Conservation (phyloP, 148 eudicot genomes). For the Vaccinium corymbosum region DNA sequence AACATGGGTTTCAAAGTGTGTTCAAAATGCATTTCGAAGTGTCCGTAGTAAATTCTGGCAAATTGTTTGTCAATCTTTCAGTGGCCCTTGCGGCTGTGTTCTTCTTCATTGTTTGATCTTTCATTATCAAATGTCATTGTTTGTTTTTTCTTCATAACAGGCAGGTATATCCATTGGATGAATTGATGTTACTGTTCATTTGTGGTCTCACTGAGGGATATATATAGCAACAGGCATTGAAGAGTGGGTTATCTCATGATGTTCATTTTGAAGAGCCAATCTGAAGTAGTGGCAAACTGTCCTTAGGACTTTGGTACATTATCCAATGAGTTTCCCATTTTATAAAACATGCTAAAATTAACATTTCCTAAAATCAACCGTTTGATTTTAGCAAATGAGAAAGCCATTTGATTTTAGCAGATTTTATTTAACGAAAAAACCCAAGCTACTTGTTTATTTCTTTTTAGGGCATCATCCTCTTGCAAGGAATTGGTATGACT, state of each 20-base stretch:
- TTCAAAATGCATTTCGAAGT: neutral
- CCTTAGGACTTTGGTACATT: neutral
- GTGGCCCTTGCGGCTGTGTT: neutral
- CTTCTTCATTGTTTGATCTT: neutral
- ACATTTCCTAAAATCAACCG: too few species aligned
- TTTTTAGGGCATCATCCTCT: neutral
- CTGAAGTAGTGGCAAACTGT: neutral
- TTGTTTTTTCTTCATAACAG: neutral
- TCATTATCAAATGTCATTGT: neutral
- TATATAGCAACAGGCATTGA: too few species aligned
- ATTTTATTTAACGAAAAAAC: too few species aligned
- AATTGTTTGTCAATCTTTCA: neutral
- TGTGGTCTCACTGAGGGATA: too few species aligned
- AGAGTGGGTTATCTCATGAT: neutral
- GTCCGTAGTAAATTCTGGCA: neutral
- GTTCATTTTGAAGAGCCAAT: neutral
- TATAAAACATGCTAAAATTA: too few species aligned
- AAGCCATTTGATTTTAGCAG: too few species aligned
- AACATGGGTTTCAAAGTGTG: neutral
- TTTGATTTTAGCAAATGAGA: too few species aligned
- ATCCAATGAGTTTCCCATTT: too few species aligned
- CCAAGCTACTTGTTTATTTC: too few species aligned
- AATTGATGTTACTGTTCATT: neutral
- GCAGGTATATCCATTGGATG: neutral
- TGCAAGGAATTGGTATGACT: too few species aligned